Evolutionary conservation across 2,329 filamentous ascomycete species (phyloP), one percentile per base, ranked within the genome.

Genomic region (Dactylellina leptospora): DNA sequence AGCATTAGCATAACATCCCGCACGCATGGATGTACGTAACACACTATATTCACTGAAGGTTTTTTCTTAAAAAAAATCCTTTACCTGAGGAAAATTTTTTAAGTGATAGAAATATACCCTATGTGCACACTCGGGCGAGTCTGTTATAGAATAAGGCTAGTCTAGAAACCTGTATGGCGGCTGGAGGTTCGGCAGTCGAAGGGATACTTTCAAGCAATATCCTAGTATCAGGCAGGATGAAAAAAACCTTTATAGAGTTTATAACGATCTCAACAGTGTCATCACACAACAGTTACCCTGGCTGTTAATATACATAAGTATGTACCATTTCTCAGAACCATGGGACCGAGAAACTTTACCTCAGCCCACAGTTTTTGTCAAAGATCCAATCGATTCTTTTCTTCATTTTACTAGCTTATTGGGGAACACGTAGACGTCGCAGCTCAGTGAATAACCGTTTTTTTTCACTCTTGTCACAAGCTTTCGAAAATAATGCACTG

Each of bases 141-240:
- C 6, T 6, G 13, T 33, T 33, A 33, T 33, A 33, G 30, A 33
- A 33, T 6, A 13, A 6, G 30, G 30, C 30, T 33, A 33, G 30
- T 33, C 30, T 33, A 33, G 30, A 33, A 6, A n/a, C 30, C 13
- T 33, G 30, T 6, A 13, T 6, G 13, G 30, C 30, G 30, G 30
- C 30, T n/a, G n/a, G n/a, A n/a, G n/a, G n/a, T n/a, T n/a, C n/a
- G n/a, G n/a, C n/a, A n/a, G n/a, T n/a, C n/a, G n/a, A n/a, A n/a
- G n/a, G n/a, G n/a, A n/a, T 40, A 40, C 28, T 51, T 59, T 72
- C 68, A 72, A 63, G 68, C 68, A 51, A 64, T 50, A 72, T 60
- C 68, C 68, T n/a, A 53, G 64, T 45, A 50, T 20, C 38, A 5
- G 44, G 42, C 48, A 53, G 13, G 23, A 27, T 11, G 45, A n/a